A percentile compares a stretch with the other conserved stretches of the same genome.
Evolutionary conservation across 306 rosid genomes (phyloP).

Genomic region (Cicer judaicum): DNA sequence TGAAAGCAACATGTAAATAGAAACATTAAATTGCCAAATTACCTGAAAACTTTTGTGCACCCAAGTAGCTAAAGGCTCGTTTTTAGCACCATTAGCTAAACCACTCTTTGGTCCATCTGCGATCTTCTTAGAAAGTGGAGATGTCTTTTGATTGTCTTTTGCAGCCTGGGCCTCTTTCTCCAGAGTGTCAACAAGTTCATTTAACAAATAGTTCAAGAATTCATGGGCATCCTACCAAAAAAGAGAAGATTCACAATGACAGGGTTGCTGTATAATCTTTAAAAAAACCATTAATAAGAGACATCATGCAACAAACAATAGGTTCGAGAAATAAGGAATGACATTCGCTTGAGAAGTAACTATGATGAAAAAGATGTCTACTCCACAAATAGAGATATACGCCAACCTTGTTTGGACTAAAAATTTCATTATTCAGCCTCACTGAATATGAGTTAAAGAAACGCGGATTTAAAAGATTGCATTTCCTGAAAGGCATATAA

Average conservation of each 20-base stretch:
- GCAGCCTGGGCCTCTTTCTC: conserved; percentile 91
- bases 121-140: conserved; percentile 71
- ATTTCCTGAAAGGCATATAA: conserved; percentile 7
- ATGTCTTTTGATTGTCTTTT: conserved; percentile 74
- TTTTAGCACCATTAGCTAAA: conserved; percentile 72
- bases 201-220: conserved; percentile 94
- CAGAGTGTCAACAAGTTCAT: conserved; percentile 97
- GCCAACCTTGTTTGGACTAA: conserved; percentile 17
- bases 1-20: conserved; percentile 40
- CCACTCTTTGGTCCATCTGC: conserved; percentile 74
- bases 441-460: not conserved
- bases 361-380: not conserved
- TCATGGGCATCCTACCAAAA: conserved; percentile 94
- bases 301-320: conserved; percentile 10
- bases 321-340: conserved; percentile 29
- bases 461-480: not conserved
- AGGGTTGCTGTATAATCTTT: conserved; percentile 29
- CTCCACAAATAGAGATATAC: conserved; percentile 26
- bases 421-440: conserved; percentile 19
- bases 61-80: conserved; percentile 94
- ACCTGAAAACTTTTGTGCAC: conserved; percentile 99
- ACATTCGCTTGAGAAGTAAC: conserved; percentile 18
- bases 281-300: conserved; percentile 13
- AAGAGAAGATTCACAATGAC: conserved; percentile 36
- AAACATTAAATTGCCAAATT: conserved; percentile 39